These are phyloP conservation scores for Linanthus parryae DNA, from an alignment of 148 eudicot genomes.

Conservation along the genomic window DNA sequence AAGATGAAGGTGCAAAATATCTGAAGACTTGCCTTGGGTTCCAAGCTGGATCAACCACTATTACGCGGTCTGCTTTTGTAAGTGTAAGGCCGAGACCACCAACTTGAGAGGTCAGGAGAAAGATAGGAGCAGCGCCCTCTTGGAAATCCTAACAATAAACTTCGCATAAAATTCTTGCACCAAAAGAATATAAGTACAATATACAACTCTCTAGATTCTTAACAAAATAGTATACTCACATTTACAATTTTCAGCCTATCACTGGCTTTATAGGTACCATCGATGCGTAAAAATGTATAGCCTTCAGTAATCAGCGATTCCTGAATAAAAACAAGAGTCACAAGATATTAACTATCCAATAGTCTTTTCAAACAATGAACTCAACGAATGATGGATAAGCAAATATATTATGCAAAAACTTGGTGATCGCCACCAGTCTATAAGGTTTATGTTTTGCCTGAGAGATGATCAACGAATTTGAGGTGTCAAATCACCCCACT, in stretches of 20 bases:
- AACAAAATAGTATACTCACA: slow-evolving; percentile 38
- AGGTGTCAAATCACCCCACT: too few species aligned
- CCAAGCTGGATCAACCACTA: slow-evolving; percentile 99
- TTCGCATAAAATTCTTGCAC: background rate
- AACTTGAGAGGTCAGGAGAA: slow-evolving; percentile 93
- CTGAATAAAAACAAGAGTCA: slow-evolving; percentile 29
- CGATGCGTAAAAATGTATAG: slow-evolving; percentile 76
- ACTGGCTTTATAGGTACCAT: slow-evolving; percentile 84
- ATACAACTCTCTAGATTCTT: background rate
- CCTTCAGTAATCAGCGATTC: slow-evolving; percentile 49
- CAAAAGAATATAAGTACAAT: slow-evolving; percentile 1
- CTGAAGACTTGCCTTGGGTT: slow-evolving; percentile 65
- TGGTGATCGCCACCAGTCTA: too few species aligned
- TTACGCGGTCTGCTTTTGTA: slow-evolving; percentile 95
- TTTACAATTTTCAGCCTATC: slow-evolving; percentile 80
- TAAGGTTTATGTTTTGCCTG: too few species aligned
- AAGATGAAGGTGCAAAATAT: background rate
- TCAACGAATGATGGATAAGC: too few species aligned
- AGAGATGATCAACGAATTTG: too few species aligned
- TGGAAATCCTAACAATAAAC: slow-evolving; percentile 69
- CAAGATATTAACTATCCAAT: background rate
- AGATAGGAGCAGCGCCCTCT: slow-evolving; percentile 92
- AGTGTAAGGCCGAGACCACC: slow-evolving; percentile 97
- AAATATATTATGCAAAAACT: too few species aligned
- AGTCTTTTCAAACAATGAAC: background rate